phyloP scores from a whole-genome alignment of 1,139 yeast species.

The Scheffersomyces stambukii region DNA sequence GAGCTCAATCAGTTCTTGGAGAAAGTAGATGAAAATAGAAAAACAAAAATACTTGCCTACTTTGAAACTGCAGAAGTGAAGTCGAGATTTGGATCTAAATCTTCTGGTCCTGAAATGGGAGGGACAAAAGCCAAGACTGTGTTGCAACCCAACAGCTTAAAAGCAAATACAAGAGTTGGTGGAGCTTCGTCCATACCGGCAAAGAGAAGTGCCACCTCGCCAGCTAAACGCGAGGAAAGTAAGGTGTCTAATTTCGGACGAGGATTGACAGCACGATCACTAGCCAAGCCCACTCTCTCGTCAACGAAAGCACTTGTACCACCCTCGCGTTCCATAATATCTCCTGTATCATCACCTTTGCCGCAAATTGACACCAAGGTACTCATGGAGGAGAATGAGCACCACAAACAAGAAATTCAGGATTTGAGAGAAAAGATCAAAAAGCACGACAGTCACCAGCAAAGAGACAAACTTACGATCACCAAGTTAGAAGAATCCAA shows the following conservation, averaged over 20 bases:
- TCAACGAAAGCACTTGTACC: too few species aligned
- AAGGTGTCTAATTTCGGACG: conserved; percentile 30
- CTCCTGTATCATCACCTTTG: neutral
- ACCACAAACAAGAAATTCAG: conserved; percentile 39
- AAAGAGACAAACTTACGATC: conserved; percentile 4
- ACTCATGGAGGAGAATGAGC: conserved; percentile 24
- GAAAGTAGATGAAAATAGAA: conserved; percentile 70
- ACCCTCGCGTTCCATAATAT: conserved; percentile 8
- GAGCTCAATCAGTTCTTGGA: conserved; percentile 59
- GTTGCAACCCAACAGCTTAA: neutral
- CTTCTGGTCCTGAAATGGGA: conserved; percentile 7
- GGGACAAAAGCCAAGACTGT: conserved; percentile 2
- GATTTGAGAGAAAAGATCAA: conserved; percentile 39
- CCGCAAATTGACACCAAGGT: neutral
- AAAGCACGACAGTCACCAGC: conserved; percentile 6
- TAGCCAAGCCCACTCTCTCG: conserved; percentile 19
- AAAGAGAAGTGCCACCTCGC: conserved; percentile 65
- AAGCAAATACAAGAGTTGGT: conserved; percentile 1
- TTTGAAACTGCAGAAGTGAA: conserved; percentile 56
- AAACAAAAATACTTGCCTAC: conserved; percentile 60
- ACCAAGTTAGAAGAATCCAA: conserved; percentile 6
- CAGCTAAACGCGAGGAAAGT: conserved; percentile 43
- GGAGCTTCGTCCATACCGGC: conserved; percentile 45
- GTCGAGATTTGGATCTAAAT: conserved; percentile 18
- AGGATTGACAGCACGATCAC: conserved; percentile 36